Evolutionary conservation across 106 monocot species (phyloP), one percentile per base, ranked within the genome.

Genomic region (Dendrobium officinale): DNA sequence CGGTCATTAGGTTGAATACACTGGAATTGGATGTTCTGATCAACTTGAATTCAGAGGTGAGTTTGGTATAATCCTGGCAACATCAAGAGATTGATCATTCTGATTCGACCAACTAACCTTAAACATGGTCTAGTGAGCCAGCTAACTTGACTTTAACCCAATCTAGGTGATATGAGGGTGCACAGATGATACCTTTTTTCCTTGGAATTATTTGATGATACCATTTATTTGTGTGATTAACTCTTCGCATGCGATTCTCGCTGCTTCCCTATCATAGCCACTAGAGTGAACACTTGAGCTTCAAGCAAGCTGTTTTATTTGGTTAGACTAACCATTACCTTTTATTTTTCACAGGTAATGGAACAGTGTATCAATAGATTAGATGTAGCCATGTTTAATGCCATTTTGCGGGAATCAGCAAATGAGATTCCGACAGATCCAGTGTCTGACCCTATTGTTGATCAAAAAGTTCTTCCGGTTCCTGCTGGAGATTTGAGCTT

Each of bases 361-460:
- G 98, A 93, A 75, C 88, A 99, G 55, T 95, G 95, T 80, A 88
- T 95, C 24, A 82, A 88, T 13, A 88, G 97, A 85, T 83, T 98
- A 75, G 97, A 98, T 85, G 88, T 94, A 78, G 97, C 97, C 29
- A 98, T 98, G 97, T 98, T 98, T 80, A 99, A 99, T 85, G 98
- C 98, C n/a, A 95, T 99, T 82, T 83, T 99, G 54, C 95, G 98
- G 74, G 98, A 99, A 85, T 99, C 98, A 55, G 95, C 86, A 67
- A 85, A 83, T 83, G 92, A 95, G 54, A 93, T 95, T 61, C 98
- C 98, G 64, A 92, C 95, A 3, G 95, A 99, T 91, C 98, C 98
- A 61, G 86, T 99, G 10, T 99, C 98, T 66, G 98, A 99, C 88
- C 95, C 98, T 13, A 93, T 99, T 80, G 83, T 93, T 33, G 95